Percentiles rank a stretch among this genome's conserved stretches.
phyloP scores from a whole-genome alignment of 331 rosid species.

The Stylosanthes scabra region DNA sequence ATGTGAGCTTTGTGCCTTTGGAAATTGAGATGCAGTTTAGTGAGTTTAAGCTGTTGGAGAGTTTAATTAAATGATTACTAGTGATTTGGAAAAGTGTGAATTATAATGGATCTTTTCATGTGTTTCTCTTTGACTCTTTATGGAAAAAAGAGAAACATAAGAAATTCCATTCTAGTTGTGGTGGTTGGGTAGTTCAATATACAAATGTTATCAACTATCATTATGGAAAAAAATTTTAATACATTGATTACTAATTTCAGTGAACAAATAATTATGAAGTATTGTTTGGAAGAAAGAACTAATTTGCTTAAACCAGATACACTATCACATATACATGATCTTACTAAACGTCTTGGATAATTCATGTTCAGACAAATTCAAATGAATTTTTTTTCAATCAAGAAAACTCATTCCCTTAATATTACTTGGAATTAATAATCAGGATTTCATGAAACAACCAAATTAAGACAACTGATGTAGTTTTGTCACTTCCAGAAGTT shows the following conservation, averaged over 20 bases:
- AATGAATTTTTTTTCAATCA: too few species aligned
- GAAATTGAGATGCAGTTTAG: conserved; percentile 15
- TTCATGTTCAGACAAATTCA: too few species aligned
- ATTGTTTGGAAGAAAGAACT: too few species aligned
- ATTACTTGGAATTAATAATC: neutral
- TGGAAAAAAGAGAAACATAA: neutral
- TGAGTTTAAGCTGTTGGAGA: neutral
- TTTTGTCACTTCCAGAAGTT: neutral
- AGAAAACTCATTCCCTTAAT: too few species aligned
- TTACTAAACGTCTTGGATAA: too few species aligned
- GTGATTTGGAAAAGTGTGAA: conserved; percentile 26
- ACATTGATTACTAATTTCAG: too few species aligned
- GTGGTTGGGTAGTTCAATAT: neutral
- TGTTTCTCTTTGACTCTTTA: neutral
- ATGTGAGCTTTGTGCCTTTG: neutral
- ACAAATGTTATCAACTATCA: too few species aligned
- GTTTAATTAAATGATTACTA: neutral
- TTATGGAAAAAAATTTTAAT: conserved; percentile 28
- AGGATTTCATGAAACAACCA: neutral
- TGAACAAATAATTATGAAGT: too few species aligned
- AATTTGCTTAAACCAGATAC: too few species aligned
- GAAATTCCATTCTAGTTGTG: neutral
- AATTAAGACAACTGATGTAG: neutral
- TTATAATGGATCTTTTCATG: conserved; percentile 4
- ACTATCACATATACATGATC: too few species aligned